Evolutionary conservation across 768 basidiomycete genomes (phyloP).

Genomic region (Amanita exitialis): DNA sequence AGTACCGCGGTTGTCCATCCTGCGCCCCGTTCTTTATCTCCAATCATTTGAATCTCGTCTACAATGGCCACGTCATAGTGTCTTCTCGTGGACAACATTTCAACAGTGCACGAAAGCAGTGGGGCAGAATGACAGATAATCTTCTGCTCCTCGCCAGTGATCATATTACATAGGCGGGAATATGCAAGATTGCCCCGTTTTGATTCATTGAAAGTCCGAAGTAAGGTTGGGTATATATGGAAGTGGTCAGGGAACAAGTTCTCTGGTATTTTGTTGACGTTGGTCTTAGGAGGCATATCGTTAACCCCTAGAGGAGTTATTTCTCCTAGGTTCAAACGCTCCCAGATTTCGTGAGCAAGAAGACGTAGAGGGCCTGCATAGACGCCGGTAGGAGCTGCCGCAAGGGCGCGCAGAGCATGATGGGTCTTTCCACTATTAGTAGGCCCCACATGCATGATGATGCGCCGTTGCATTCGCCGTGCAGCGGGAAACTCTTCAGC

Average conservation of each 20-base stretch:
- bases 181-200: constrained; percentile 32
- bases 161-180: constrained; percentile 67
- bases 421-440: constrained; percentile 98
- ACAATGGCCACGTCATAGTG: constrained; percentile 77
- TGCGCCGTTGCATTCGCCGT: constrained; percentile 54
- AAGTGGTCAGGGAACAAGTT: constrained; percentile 16
- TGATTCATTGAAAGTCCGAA: background rate
- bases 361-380: constrained; percentile 91
- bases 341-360: constrained; percentile 92
- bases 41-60: constrained; percentile 96
- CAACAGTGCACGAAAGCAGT: constrained; percentile 81
- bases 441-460: constrained; percentile 95
- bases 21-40: constrained; percentile 64
- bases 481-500: constrained; percentile 41
- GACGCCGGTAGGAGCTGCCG: constrained; percentile 59
- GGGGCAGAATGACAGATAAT: constrained; percentile 47
- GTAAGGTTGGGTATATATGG: constrained; percentile 9
- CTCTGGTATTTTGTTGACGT: constrained; percentile 11
- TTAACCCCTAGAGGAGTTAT: constrained; percentile 64
- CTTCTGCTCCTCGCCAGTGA: constrained; percentile 87
- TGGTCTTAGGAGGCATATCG: constrained; percentile 14
- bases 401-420: constrained; percentile 82
- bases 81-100: constrained; percentile 57
- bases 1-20: constrained; percentile 82
- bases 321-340: constrained; percentile 81